Percentiles rank a stretch among this genome's conserved stretches.
Evolutionary conservation across 768 basidiomycete species (phyloP).

Genomic region (Naganishia kalamii): DNA sequence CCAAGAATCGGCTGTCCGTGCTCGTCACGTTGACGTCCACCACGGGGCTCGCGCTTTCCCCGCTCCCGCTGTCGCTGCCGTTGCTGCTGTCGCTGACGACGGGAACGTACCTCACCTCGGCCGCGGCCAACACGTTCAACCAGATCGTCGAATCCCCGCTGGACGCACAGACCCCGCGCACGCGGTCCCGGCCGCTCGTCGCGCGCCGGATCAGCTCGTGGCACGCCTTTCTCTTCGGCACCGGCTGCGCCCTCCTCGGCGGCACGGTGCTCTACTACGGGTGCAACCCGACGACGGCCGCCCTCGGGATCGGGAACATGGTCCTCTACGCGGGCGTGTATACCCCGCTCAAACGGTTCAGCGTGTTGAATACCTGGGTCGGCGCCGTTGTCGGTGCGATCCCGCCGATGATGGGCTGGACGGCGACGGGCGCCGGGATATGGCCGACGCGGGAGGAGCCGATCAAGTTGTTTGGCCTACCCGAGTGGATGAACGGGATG

Average conservation of each 20-base stretch:
- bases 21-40: constrained; percentile 83
- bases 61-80: constrained; percentile 73
- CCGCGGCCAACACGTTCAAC: constrained; percentile 89
- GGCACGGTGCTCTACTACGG: constrained; percentile 69
- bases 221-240: constrained; percentile 75
- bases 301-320: constrained; percentile 76
- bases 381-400: constrained; percentile 86
- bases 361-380: constrained; percentile 83
- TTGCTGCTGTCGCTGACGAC: constrained; percentile 77
- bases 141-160: constrained; percentile 91
- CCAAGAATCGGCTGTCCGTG: constrained; percentile 74
- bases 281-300: constrained; percentile 78
- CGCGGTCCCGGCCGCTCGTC: constrained; percentile 78
- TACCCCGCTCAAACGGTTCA: constrained; percentile 82
- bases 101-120: constrained; percentile 83
- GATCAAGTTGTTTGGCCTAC: constrained; percentile 57
- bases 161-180: constrained; percentile 93
- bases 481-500: constrained; percentile 51
- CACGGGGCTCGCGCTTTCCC: constrained; percentile 87
- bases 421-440: constrained; percentile 77
- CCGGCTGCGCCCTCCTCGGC: constrained; percentile 69
- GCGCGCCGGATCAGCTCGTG: constrained; percentile 73
- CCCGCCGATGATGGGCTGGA: constrained; percentile 97
- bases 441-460: constrained; percentile 62
- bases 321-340: constrained; percentile 84